Evolutionary conservation across 1,284 basidiomycete genomes (phyloP).

Genomic region (Cryptococcus floricola): DNA sequence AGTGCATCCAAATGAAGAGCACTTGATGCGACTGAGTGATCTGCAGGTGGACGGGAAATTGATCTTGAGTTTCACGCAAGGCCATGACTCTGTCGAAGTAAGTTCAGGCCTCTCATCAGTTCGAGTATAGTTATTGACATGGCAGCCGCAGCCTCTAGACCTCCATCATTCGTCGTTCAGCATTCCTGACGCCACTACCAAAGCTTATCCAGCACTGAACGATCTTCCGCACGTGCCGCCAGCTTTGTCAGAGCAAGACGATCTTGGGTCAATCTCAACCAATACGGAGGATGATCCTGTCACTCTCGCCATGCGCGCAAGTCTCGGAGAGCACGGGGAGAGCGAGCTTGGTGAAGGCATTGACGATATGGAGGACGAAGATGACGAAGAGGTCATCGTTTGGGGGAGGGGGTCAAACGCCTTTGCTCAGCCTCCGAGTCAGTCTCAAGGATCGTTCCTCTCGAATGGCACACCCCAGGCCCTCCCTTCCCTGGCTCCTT

Average conservation of each 20-base stretch:
- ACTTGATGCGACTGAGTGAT: constrained; percentile 87
- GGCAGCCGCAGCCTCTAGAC: no score
- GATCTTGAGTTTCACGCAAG: constrained; percentile 29
- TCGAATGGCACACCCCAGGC: not conserved
- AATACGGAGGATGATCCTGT: constrained; percentile 77
- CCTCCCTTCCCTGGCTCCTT: not conserved
- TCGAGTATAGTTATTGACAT: no score
- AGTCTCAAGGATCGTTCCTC: no score
- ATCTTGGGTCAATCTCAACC: constrained; percentile 64
- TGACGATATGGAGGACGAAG: constrained; percentile 44
- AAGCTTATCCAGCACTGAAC: no score
- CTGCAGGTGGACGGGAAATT: constrained; percentile 69
- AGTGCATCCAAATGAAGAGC: constrained; percentile 90
- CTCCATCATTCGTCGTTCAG: not conserved
- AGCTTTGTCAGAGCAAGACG: constrained; percentile 44
- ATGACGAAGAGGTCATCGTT: constrained; percentile 32
- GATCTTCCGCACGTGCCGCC: not conserved
- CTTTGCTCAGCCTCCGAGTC: not conserved
- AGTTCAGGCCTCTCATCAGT: no score
- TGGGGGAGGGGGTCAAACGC: constrained; percentile 12
- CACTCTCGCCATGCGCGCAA: constrained; percentile 67
- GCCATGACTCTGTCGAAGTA: no score
- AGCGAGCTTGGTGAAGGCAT: constrained; percentile 39
- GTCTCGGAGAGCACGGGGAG: constrained; percentile 50
- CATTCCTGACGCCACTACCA: not conserved